Percentiles rank a stretch among this genome's conserved stretches.
Evolutionary conservation across 2,329 filamentous ascomycete species (phyloP).

Genomic region (Fusarium nygamai): DNA sequence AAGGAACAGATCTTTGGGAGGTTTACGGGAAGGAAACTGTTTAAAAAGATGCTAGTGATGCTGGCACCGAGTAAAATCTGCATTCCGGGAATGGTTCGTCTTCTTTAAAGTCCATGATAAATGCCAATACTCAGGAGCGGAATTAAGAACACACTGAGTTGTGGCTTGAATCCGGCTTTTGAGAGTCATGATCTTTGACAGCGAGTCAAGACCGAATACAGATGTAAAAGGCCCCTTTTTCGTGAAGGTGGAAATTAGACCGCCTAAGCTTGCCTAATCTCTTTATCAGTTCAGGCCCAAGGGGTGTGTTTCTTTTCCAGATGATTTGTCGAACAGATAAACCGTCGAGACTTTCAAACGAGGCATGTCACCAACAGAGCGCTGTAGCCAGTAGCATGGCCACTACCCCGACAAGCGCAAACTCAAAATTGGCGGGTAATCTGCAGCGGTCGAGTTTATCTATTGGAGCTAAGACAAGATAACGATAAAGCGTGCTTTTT

Average conservation of each 20-base stretch:
- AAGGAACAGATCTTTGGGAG: not conserved
- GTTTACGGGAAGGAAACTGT: not conserved
- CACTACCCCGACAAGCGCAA: not conserved
- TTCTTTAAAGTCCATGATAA: no score
- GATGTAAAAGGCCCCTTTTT: not conserved
- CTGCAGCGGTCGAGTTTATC: not conserved
- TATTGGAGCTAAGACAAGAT: not conserved
- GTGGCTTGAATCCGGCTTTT: not conserved
- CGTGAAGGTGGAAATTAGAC: not conserved
- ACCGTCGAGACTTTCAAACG: not conserved
- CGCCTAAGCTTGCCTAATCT: not conserved
- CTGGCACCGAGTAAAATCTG: not conserved
- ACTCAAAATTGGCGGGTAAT: not conserved
- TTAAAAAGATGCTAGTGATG: not conserved
- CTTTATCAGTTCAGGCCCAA: not conserved
- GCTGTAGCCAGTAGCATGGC: not conserved
- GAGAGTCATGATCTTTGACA: not conserved
- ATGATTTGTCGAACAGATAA: not conserved
- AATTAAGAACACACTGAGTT: not conserved
- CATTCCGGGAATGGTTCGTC: not conserved
- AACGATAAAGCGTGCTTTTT: not conserved
- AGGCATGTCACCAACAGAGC: not conserved
- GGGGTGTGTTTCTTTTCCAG: not conserved
- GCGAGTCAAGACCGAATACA: not conserved
- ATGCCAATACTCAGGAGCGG: not conserved